These are phyloP conservation scores for Chalciporus pseudorubinellus DNA, from an alignment of 768 basidiomycete species.

Conservation along the genomic window DNA sequence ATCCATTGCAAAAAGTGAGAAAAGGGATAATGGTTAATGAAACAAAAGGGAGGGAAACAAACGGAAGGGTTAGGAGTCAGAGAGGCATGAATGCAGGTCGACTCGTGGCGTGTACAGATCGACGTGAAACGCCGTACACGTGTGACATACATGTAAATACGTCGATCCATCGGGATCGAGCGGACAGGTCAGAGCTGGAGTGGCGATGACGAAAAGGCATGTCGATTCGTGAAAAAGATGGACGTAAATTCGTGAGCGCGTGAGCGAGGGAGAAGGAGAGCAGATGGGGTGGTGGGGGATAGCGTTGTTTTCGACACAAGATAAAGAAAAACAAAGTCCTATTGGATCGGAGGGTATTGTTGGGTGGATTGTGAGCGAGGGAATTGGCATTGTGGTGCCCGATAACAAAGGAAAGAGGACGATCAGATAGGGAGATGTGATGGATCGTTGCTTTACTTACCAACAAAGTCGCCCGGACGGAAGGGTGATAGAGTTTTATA, in stretches of 20 bases:
- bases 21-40: no score
- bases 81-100: no score
- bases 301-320: background rate
- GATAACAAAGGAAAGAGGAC: background rate
- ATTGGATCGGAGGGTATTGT: background rate
- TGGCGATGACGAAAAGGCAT: no score
- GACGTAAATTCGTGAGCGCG: background rate
- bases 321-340: background rate
- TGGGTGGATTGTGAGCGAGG: background rate
- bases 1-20: no score
- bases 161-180: no score
- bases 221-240: background rate
- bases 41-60: no score
- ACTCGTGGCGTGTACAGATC: no score
- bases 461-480: background rate
- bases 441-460: conserved; percentile 12
- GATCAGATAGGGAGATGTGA: background rate
- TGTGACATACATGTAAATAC: no score
- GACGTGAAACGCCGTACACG: no score
- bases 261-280: no score
- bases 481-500: conserved; percentile 36
- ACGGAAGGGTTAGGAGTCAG: no score
- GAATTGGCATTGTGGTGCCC: background rate
- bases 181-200: no score
- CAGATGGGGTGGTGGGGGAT: background rate